Evolutionary conservation across 805 yeast species (phyloP).

Genomic region (Ogataea degrootiae): DNA sequence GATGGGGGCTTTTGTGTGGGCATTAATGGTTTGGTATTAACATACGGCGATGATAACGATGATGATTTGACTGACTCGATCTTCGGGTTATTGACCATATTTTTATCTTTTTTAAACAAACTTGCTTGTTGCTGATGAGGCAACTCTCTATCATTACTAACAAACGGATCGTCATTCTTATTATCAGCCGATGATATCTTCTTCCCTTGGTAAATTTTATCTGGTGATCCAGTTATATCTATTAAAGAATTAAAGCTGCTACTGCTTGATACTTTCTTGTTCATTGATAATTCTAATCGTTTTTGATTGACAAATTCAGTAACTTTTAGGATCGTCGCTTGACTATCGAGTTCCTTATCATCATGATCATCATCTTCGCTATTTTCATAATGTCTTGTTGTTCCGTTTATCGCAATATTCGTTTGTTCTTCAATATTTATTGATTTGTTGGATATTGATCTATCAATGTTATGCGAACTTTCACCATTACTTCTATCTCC

Average conservation of each 20-base stretch:
- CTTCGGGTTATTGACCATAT: too few relatives aligned
- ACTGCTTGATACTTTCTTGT: background rate
- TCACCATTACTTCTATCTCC: too few relatives aligned
- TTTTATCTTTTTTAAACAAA: too few relatives aligned
- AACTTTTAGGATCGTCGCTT: constrained; percentile 23
- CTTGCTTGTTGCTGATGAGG: too few relatives aligned
- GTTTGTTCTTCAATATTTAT: background rate
- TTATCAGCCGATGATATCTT: too few relatives aligned
- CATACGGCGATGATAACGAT: too few relatives aligned
- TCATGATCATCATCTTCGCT: background rate
- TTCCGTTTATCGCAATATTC: background rate
- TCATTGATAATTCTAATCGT: constrained; percentile 2
- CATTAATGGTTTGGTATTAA: too few relatives aligned
- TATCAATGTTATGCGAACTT: background rate
- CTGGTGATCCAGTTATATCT: background rate
- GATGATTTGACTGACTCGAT: too few relatives aligned
- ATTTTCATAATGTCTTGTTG: background rate
- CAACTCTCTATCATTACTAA: too few relatives aligned
- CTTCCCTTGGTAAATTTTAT: too few relatives aligned
- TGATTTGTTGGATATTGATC: background rate
- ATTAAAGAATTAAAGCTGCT: background rate
- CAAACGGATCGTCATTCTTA: too few relatives aligned
- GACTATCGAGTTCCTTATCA: constrained; percentile 12
- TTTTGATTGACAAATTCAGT: constrained; percentile 19
- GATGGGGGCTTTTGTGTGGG: too few relatives aligned